Percentiles rank a stretch among this genome's conserved stretches.
phyloP scores from a whole-genome alignment of 192 early-diverging fungal species.

The Mortierella claussenii region DNA sequence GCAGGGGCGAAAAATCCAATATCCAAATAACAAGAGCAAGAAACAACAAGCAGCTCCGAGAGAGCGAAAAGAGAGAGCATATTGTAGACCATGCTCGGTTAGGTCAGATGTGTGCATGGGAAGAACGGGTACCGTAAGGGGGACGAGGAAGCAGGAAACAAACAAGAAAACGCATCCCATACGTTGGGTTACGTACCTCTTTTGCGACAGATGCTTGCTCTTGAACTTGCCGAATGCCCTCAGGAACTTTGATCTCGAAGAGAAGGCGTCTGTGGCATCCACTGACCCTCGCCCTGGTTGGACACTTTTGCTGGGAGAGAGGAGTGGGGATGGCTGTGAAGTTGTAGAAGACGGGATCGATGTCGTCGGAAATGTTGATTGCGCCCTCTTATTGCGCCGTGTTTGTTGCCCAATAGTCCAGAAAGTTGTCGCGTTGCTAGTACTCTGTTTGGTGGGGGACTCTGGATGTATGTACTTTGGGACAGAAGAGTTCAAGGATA shows the following conservation, averaged over 20 bases:
- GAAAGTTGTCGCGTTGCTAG: conserved; percentile 6
- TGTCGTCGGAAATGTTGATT: background rate
- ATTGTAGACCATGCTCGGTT: background rate
- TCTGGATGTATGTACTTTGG: conserved; percentile 3
- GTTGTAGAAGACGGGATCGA: background rate
- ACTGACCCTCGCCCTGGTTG: background rate
- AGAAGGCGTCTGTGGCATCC: conserved; percentile 1
- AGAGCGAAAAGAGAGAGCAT: conserved; percentile 6
- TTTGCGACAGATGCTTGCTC: conserved; percentile 34
- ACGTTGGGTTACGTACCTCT: conserved; percentile 12
- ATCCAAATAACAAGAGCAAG: background rate
- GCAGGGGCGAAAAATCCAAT: conserved; percentile 8
- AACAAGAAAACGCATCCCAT: background rate
- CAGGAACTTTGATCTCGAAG: conserved; percentile 32
- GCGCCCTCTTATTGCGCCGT: background rate
- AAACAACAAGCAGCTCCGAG: background rate
- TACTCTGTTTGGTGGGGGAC: conserved; percentile 1
- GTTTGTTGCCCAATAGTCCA: conserved; percentile 27
- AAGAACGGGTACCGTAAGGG: background rate
- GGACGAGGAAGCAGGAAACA: background rate
- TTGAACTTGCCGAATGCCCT: conserved; percentile 46
- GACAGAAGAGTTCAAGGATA: background rate
- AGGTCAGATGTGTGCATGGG: conserved; percentile 5
- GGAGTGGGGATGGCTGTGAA: background rate
- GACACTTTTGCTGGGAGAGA: background rate